phyloP scores from a whole-genome alignment of 2,329 filamentous ascomycete genomes.

The Fusarium devonianum region DNA sequence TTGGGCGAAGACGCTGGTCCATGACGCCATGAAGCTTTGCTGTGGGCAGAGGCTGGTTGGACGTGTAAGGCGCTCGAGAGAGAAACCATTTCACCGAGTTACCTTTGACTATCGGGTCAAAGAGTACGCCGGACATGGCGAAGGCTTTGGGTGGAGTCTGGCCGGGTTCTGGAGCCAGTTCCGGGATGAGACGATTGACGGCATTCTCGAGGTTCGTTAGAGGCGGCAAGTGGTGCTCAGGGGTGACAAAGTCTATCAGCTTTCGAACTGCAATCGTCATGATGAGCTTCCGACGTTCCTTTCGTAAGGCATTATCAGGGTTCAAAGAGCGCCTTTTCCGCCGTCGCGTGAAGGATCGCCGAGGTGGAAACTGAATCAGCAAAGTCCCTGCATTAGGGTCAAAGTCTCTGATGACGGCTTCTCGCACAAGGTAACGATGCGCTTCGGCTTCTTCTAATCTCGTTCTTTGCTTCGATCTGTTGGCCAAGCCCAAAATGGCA shows the following conservation, averaged over 20 bases:
- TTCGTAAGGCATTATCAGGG: constrained; percentile 39
- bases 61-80: constrained; percentile 55
- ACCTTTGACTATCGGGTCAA: constrained; percentile 44
- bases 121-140: constrained; percentile 49
- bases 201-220: constrained; percentile 54
- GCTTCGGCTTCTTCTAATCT: constrained; percentile 59
- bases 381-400: constrained; percentile 58
- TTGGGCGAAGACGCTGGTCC: constrained; percentile 25
- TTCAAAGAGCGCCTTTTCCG: constrained; percentile 36
- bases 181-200: constrained; percentile 59
- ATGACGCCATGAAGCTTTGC: constrained; percentile 36
- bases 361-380: constrained; percentile 53
- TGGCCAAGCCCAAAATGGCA: constrained; percentile 67
- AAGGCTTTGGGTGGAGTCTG: constrained; percentile 49
- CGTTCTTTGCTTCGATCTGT: constrained; percentile 56
- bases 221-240: constrained; percentile 53
- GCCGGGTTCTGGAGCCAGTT: constrained; percentile 41
- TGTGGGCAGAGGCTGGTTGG: constrained; percentile 45
- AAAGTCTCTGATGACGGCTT: constrained; percentile 55
- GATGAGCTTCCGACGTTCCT: constrained; percentile 50
- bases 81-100: constrained; percentile 52
- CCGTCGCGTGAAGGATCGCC: constrained; percentile 14
- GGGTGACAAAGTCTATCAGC: constrained; percentile 59
- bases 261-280: constrained; percentile 57
- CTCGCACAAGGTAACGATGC: constrained; percentile 59